Evolutionary conservation across 1,284 basidiomycete genomes (phyloP), one percentile per base, ranked within the genome.

Genomic region (Ganoderma sinense): DNA sequence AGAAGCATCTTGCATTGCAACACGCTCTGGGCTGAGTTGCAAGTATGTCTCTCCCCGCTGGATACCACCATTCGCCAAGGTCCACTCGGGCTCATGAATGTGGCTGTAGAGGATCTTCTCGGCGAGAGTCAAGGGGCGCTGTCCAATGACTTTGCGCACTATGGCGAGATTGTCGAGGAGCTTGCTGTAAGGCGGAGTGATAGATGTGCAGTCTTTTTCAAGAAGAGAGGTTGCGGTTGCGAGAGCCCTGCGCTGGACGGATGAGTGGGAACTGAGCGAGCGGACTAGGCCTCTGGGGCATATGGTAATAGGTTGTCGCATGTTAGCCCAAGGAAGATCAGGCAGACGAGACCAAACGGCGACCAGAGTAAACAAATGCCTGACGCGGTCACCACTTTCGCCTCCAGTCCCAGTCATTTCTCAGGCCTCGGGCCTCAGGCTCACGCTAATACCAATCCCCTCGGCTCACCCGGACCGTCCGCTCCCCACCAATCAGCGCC

Each of bases 31-130:
- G 70, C 85, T 87, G 55, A 99, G 88, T 82, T 97, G 97, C 66
- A 99, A 86, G 82, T 99, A 98, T 33, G 91, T 87, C 81, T 97
- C 91, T 48, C 97, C 97, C 75, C 97, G 87, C 55, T 96, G 87
- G 68, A 84, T 87, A 29, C 90, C 89, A 62, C 89, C 89, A 64
- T 88, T 86, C 23, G 87, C 87, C 41, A 98, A 83, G 68, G 85
- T 91, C 75, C 90, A 89, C 73, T 92, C 89, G 10, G 96, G 95
- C 74, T 97, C 90, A 74, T 90, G 82, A 66, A 99, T 84, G 83
- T 99, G 98, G 76, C 96, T 93, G 82, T 98, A 99, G 59, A 99
- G 87, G 63, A 99, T 98, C 88, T 99, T 99, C 84, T 99, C 98
- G 33, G 97, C 94, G 20, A 99, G 87, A 1, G 97, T 97, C 69